Percentiles rank a stretch among this genome's conserved stretches.
phyloP scores from a whole-genome alignment of 306 rosid genomes.

The Vigna radiata region DNA sequence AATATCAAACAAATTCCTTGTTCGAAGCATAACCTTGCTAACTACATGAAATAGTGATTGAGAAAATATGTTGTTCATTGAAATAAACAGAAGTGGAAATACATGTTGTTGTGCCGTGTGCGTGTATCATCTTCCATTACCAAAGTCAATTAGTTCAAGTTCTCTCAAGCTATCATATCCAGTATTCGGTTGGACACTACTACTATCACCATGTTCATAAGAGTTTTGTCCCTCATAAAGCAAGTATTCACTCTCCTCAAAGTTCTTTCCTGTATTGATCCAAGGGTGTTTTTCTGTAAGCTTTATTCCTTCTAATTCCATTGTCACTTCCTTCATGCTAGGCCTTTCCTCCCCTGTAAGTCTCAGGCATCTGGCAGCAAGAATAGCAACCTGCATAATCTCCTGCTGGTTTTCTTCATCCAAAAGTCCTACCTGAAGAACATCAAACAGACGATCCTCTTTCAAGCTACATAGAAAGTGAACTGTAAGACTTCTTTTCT shows the following conservation, averaged over 20 bases:
- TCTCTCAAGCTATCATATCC: background rate
- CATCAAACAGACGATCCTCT: background rate
- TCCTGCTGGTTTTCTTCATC: background rate
- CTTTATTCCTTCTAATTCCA: background rate
- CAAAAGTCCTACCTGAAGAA: background rate
- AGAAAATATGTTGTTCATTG: background rate
- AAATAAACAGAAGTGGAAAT: background rate
- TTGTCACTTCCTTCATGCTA: conserved; percentile 25
- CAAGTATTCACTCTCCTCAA: background rate
- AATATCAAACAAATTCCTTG: too few relatives aligned
- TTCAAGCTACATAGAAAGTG: conserved; percentile 28
- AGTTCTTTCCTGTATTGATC: background rate
- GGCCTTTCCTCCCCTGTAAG: background rate
- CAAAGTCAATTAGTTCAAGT: background rate
- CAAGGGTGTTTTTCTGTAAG: background rate
- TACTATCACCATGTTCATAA: conserved; percentile 24
- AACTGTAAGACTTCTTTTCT: conserved; percentile 25
- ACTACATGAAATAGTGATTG: too few relatives aligned
- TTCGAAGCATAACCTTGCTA: too few relatives aligned
- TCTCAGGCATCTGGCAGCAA: background rate
- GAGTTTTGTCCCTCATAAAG: background rate
- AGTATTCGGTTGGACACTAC: too few relatives aligned
- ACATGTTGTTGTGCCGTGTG: background rate
- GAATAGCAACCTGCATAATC: background rate
- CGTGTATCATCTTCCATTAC: conserved; percentile 24